Percentiles rank a stretch among this genome's conserved stretches.
Evolutionary conservation across 345 rosid genomes (phyloP).

Genomic region (Aquilaria sinensis): DNA sequence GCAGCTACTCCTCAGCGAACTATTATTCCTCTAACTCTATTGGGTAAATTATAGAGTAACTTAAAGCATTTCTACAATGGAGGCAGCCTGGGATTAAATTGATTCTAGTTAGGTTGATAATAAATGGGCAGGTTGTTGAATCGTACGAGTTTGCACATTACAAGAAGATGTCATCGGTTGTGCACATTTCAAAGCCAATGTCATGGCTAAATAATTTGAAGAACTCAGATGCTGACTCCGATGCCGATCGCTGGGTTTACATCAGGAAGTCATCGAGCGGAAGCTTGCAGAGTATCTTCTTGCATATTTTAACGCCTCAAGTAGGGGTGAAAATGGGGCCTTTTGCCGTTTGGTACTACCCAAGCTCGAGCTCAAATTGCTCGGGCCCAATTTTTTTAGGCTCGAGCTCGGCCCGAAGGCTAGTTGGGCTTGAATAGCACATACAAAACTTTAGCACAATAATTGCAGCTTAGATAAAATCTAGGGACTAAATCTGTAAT

Average conservation of each 20-base stretch:
- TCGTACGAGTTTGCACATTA: constrained; percentile 56
- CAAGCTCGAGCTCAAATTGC: too few species aligned
- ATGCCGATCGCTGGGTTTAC: background rate
- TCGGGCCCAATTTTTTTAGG: too few species aligned
- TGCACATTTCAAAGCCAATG: constrained; percentile 39
- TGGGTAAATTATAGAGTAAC: constrained; percentile 38
- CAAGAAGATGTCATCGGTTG: constrained; percentile 67
- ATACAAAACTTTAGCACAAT: too few species aligned
- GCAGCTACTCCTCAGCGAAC: constrained; percentile 43
- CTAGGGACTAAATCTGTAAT: too few species aligned
- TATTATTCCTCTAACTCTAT: constrained; percentile 11
- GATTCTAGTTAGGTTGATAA: constrained; percentile 8
- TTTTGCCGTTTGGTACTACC: too few species aligned
- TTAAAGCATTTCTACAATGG: constrained; percentile 37
- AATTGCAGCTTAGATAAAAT: too few species aligned
- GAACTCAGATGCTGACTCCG: constrained; percentile 26
- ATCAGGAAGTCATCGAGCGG: constrained; percentile 16
- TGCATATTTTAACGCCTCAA: too few species aligned
- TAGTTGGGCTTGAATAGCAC: too few species aligned
- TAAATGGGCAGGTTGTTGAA: constrained; percentile 20
- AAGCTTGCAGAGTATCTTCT: constrained; percentile 33
- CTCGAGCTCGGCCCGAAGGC: too few species aligned
- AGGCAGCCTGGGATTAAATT: background rate
- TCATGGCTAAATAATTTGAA: constrained; percentile 44
- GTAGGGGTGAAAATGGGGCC: too few species aligned